These are phyloP conservation scores for Hypoxylon sp. DNA, from an alignment of 2,329 filamentous ascomycete genomes.

Conservation along the genomic window DNA sequence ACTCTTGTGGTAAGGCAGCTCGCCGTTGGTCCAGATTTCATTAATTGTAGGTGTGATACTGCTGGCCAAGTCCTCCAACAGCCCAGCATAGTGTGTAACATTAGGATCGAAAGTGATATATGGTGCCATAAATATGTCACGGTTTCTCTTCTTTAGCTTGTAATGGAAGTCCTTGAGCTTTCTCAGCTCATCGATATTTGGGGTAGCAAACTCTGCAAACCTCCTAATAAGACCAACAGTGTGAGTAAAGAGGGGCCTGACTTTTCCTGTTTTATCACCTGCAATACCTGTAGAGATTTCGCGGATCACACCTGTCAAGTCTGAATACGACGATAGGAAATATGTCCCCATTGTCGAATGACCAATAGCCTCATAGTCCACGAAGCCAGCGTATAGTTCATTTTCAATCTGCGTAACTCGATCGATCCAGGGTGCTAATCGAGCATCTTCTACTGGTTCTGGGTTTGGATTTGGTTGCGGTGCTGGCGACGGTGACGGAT, in stretches of 20 bases:
- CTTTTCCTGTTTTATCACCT: neutral
- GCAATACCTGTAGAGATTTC: neutral
- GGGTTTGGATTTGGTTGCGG: too few relatives aligned
- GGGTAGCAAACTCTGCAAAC: neutral
- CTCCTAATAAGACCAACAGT: neutral
- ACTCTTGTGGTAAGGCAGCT: neutral
- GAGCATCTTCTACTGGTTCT: neutral
- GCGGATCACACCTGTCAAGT: neutral
- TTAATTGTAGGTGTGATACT: neutral
- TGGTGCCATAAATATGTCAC: neutral
- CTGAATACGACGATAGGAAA: constrained; percentile 3
- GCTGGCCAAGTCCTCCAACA: neutral
- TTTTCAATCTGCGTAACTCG: constrained; percentile 2
- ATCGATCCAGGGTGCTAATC: neutral
- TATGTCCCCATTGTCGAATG: neutral
- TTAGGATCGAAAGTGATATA: neutral
- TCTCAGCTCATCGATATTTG: neutral
- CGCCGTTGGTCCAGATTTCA: constrained; percentile 1
- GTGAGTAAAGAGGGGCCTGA: constrained; percentile 1
- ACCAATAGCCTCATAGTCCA: neutral
- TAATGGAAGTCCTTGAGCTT: neutral
- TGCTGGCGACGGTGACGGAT: too few relatives aligned
- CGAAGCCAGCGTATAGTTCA: neutral
- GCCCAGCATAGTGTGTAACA: constrained; percentile 5
- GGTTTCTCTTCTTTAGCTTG: constrained; percentile 3